Evolutionary conservation across 306 rosid genomes (phyloP), one percentile per base, ranked within the genome.

Genomic region (Rosa multiflora): DNA sequence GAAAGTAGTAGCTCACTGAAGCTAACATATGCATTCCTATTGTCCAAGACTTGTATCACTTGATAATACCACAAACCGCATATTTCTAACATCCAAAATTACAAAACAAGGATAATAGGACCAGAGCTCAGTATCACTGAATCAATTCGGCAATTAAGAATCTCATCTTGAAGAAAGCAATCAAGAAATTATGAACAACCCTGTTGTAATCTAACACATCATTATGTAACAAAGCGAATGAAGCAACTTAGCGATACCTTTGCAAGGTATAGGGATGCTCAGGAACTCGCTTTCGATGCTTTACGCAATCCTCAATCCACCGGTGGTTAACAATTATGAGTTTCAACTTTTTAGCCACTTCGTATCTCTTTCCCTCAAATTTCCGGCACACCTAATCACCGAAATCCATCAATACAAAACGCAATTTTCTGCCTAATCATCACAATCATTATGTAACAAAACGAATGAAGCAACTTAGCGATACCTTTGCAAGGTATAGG

Each of bases 271-370:
- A 95, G 69, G 96, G 79, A 79, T 79, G 87, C 86, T 88, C 96
- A 4, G 91, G 89, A 43, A 95, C 89, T 72, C 91, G 89, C 86
- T 73, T 88, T 80, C 93, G 87, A 78, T 85, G 93, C 85, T 76
- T 88, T 48, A 95, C 75, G 80, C 97, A 95, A 17, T 92, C 99
- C 84, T 91, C 99, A 77, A 95, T 55, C 99, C 99, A 95, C 23
- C 82, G 85, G 70, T 92, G 99, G 88, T 91, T 95, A 9, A 92
- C 90, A 56, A 90, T 63, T 55, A 63, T 48, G 35, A 83, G 86
- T 48, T 77, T 69, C 18, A 87, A 95, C 99, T 98, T 87, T 86
- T 61, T 76, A 4, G 99, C 97, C 68, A 91, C 82, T 51, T 84
- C 81, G 70, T 83, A 91, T 75, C 89, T 92, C 79, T 47, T 90